These are phyloP conservation scores for Aspergillus asperescens DNA, from an alignment of 495 filamentous ascomycete species.

Conservation along the genomic window DNA sequence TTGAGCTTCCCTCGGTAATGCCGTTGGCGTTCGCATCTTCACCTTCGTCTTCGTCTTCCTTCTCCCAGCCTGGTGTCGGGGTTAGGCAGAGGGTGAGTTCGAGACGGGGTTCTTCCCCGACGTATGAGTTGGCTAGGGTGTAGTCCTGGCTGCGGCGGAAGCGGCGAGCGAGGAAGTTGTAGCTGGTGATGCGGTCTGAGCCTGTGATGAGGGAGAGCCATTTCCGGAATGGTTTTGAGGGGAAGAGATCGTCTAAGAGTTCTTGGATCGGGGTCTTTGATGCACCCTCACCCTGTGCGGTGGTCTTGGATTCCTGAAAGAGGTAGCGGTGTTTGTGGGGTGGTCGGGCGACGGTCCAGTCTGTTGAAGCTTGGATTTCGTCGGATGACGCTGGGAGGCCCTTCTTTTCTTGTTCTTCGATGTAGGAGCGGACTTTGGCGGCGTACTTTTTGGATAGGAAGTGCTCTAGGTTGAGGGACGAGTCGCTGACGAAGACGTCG, in stretches of 20 bases:
- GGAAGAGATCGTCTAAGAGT: slow-evolving; percentile 71
- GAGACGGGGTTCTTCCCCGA: slow-evolving; percentile 69
- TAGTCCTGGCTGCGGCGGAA: slow-evolving; percentile 89
- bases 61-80: slow-evolving; percentile 77
- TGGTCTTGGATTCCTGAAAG: slow-evolving; percentile 56
- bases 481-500: slow-evolving; percentile 73
- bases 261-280: slow-evolving; percentile 60
- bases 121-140: slow-evolving; percentile 80
- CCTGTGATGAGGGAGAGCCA: slow-evolving; percentile 82
- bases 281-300: slow-evolving; percentile 12
- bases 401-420: slow-evolving; percentile 58
- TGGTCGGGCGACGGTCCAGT: slow-evolving; percentile 74
- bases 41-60: slow-evolving; percentile 54
- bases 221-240: slow-evolving; percentile 80
- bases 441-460: slow-evolving; percentile 77
- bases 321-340: slow-evolving; percentile 94
- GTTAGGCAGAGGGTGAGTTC: slow-evolving; percentile 83
- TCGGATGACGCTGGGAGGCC: slow-evolving; percentile 37
- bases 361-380: slow-evolving; percentile 53
- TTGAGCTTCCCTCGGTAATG: background rate
- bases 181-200: slow-evolving; percentile 53
- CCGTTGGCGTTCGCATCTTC: slow-evolving; percentile 32
- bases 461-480: slow-evolving; percentile 68
- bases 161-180: slow-evolving; percentile 67
- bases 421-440: slow-evolving; percentile 57